These are phyloP conservation scores for Ophidiomyces ophidiicola DNA, from an alignment of 2,329 filamentous ascomycete species.

Conservation along the genomic window DNA sequence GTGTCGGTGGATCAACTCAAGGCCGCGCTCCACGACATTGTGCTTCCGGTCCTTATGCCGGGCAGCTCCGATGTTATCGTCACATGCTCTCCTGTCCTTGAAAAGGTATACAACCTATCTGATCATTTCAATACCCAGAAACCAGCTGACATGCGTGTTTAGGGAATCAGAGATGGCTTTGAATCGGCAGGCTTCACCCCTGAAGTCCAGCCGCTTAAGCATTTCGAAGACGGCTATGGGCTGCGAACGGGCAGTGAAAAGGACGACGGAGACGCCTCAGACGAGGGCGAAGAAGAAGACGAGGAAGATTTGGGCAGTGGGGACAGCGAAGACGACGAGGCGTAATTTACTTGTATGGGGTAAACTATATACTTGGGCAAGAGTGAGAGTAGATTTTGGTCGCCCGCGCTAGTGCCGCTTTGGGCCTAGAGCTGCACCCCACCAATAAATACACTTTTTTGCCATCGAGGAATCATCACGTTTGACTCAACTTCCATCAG, in stretches of 20 bases:
- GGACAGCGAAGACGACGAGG: constrained; percentile 5
- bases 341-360: too few relatives aligned
- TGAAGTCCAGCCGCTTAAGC: constrained; percentile 57
- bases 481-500: neutral
- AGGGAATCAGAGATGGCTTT: constrained; percentile 68
- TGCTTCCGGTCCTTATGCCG: constrained; percentile 69
- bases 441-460: too few relatives aligned
- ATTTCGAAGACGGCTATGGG: constrained; percentile 86
- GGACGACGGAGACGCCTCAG: constrained; percentile 47
- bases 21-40: constrained; percentile 57
- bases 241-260: constrained; percentile 53
- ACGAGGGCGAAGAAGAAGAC: constrained; percentile 40
- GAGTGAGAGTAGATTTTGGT: too few relatives aligned
- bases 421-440: too few relatives aligned
- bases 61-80: constrained; percentile 73
- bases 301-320: constrained; percentile 18
- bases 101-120: constrained; percentile 53
- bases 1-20: constrained; percentile 68
- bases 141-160: constrained; percentile 16
- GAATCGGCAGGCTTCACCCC: constrained; percentile 65
- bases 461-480: too few relatives aligned
- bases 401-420: too few relatives aligned
- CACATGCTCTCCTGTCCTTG: constrained; percentile 74
- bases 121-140: constrained; percentile 1
- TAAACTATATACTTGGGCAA: too few relatives aligned